Evolutionary conservation across 176 grass and related monocot genomes (phyloP).

Genomic region (Phoenix roebelenii): DNA sequence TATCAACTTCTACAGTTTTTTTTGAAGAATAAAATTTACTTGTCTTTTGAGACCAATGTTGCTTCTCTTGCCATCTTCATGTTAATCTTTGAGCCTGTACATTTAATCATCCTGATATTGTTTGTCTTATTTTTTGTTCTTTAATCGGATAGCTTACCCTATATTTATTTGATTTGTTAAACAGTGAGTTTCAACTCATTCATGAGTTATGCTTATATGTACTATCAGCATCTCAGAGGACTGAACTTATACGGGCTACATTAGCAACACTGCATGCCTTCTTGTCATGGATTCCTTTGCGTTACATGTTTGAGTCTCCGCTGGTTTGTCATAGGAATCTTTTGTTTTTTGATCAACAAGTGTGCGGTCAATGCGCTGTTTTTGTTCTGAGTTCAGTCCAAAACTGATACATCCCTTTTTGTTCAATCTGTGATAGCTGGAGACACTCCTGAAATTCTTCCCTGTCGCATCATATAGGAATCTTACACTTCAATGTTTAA

Average conservation of each 20-base stretch:
- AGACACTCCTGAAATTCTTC: slow-evolving; percentile 92
- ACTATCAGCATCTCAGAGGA: slow-evolving; percentile 82
- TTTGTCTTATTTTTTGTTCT: too few species aligned
- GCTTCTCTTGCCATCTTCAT: too few species aligned
- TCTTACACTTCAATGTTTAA: slow-evolving; percentile 95
- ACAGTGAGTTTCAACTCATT: slow-evolving; percentile 95
- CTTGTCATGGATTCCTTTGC: slow-evolving; percentile 94
- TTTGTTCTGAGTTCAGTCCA: slow-evolving; percentile 1
- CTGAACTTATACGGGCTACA: slow-evolving; percentile 87
- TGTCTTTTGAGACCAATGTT: too few species aligned
- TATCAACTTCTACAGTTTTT: too few species aligned
- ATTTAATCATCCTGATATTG: not conserved
- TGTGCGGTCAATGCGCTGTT: not conserved
- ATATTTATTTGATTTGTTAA: slow-evolving; percentile 19
- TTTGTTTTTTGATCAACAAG: slow-evolving; percentile 6
- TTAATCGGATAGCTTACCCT: not conserved
- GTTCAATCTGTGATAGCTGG: slow-evolving; percentile 53
- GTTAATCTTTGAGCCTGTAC: not conserved
- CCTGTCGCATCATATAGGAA: slow-evolving; percentile 79
- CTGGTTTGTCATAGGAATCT: slow-evolving; percentile 39
- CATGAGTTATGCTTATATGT: slow-evolving; percentile 99
- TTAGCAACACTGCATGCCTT: slow-evolving; percentile 97
- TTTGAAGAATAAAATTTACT: too few species aligned
- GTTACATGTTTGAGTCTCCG: slow-evolving; percentile 90
- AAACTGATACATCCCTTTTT: slow-evolving; percentile 13